Percentiles rank a stretch among this genome's conserved stretches.
phyloP scores from a whole-genome alignment of 2,329 filamentous ascomycete species.

The Scopulariopsis brevicaulis region DNA sequence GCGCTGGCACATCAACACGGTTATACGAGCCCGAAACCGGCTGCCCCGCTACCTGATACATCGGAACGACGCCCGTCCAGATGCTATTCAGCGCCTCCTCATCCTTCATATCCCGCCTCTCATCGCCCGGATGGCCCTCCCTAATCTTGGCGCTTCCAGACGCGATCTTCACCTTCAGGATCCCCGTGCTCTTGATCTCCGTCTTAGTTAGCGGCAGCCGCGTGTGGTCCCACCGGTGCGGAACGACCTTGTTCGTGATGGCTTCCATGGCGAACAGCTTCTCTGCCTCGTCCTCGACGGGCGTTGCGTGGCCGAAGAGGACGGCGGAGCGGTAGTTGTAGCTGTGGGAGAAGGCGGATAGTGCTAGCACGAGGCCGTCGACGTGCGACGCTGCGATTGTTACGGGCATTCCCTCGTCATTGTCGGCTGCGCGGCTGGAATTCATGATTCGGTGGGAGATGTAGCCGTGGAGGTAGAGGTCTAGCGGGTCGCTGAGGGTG shows the following conservation, averaged over 20 bases:
- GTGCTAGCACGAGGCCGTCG: slow-evolving; percentile 68
- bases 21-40: slow-evolving; percentile 52
- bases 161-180: slow-evolving; percentile 57
- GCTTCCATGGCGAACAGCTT: slow-evolving; percentile 68
- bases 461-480: slow-evolving; percentile 78
- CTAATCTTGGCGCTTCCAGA: slow-evolving; percentile 69
- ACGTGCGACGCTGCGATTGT: slow-evolving; percentile 63
- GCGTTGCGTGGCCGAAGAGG: slow-evolving; percentile 60
- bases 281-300: slow-evolving; percentile 58
- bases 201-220: slow-evolving; percentile 59
- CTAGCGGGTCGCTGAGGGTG: slow-evolving; percentile 50
- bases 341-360: slow-evolving; percentile 71
- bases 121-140: slow-evolving; percentile 49
- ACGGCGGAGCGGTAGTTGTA: slow-evolving; percentile 80
- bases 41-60: slow-evolving; percentile 51
- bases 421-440: slow-evolving; percentile 25
- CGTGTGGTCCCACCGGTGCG: slow-evolving; percentile 56
- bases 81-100: slow-evolving; percentile 24
- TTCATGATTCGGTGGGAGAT: slow-evolving; percentile 70
- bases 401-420: slow-evolving; percentile 48
- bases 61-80: slow-evolving; percentile 50
- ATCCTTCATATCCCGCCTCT: slow-evolving; percentile 34
- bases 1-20: slow-evolving; percentile 46
- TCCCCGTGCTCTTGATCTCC: slow-evolving; percentile 65
- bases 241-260: slow-evolving; percentile 65